These are phyloP conservation scores for Thermochaetoides dissita DNA, from an alignment of 2,329 filamentous ascomycete genomes.

Conservation along the genomic window DNA sequence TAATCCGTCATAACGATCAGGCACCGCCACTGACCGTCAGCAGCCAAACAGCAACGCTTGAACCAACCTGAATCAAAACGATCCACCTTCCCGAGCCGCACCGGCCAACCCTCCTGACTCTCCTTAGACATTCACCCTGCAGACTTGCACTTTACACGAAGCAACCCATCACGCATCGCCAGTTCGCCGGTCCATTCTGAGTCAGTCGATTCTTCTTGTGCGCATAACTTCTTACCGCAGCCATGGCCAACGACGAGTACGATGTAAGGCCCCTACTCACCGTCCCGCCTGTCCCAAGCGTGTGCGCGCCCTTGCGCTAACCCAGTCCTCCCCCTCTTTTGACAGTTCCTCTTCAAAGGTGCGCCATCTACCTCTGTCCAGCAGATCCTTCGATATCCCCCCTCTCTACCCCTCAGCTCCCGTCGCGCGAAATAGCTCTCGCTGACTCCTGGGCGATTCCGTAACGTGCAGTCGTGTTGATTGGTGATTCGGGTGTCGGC, in stretches of 20 bases:
- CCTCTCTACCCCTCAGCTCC: neutral
- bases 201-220: conserved; percentile 7
- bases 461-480: conserved; percentile 64
- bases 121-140: conserved; percentile 8
- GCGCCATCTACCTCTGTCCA: conserved; percentile 28
- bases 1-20: too few species aligned
- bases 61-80: conserved; percentile 7
- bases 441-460: conserved; percentile 14
- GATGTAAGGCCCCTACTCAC: conserved; percentile 53
- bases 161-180: conserved; percentile 13
- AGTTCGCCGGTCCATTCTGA: conserved; percentile 3
- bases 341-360: conserved; percentile 98
- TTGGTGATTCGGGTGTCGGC: conserved; percentile 97
- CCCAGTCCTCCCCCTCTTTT: conserved; percentile 19
- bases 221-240: conserved; percentile 24
- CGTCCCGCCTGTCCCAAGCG: conserved; percentile 12
- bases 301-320: conserved; percentile 15
- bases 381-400: conserved; percentile 6
- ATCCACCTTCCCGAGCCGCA: conserved; percentile 16
- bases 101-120: conserved; percentile 16
- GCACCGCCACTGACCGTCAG: conserved; percentile 11
- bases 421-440: conserved; percentile 15
- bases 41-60: conserved; percentile 6
- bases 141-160: conserved; percentile 10
- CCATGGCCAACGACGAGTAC: conserved; percentile 99